phyloP scores from a whole-genome alignment of 371 early-diverging fungal genomes.

The Mucor racemosus region DNA sequence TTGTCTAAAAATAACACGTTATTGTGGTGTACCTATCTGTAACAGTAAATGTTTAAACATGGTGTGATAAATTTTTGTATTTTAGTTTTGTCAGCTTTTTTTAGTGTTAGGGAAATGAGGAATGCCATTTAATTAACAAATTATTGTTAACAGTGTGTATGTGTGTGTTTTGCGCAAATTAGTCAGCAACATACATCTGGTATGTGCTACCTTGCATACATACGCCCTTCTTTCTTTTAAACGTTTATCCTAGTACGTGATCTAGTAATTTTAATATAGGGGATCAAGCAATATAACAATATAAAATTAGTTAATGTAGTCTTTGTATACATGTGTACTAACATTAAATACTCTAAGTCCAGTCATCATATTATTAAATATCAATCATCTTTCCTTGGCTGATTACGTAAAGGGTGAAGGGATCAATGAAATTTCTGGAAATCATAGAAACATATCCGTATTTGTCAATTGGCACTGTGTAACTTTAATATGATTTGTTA shows the following conservation, averaged over 20 bases:
- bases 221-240: neutral
- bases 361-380: neutral
- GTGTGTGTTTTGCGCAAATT: neutral
- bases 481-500: conserved; percentile 10
- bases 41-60: conserved; percentile 2
- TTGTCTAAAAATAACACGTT: neutral
- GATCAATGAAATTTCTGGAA: conserved; percentile 9
- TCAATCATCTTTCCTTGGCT: neutral
- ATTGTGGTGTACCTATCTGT: neutral
- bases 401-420: conserved; percentile 3
- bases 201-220: neutral
- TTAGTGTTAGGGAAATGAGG: neutral
- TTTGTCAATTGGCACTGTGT: conserved; percentile 8
- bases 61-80: conserved; percentile 5
- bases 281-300: neutral
- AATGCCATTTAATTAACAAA: conserved; percentile 7
- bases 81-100: conserved; percentile 16
- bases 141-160: neutral
- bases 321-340: no score
- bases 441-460: neutral
- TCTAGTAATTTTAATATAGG: neutral
- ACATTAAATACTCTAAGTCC: neutral
- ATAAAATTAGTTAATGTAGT: no score
- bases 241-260: conserved; percentile 1
- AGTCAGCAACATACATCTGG: neutral